Conservation (phyloP, 495 filamentous ascomycete genomes). For the Trichoderma reesei region DNA sequence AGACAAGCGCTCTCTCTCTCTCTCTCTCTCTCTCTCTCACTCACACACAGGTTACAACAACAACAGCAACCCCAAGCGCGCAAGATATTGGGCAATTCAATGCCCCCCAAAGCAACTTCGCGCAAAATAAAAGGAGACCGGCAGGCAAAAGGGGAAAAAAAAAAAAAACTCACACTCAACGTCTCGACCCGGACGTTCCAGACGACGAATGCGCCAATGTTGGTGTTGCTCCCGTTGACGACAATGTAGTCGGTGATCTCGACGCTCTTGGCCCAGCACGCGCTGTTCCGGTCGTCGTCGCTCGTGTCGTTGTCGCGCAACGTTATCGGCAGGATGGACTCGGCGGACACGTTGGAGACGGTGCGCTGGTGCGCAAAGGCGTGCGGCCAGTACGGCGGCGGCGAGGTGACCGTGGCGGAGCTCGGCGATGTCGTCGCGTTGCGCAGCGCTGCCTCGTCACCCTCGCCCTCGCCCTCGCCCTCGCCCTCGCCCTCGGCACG, state of each 20-base stretch:
- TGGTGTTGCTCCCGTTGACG: conserved; percentile 40
- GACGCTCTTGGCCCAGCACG: conserved; percentile 49
- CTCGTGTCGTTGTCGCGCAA: conserved; percentile 43
- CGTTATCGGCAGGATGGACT: conserved; percentile 39
- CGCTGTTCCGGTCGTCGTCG: conserved; percentile 37
- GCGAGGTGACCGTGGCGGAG: background rate
- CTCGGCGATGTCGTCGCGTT: background rate
- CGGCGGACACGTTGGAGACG: conserved; percentile 33
- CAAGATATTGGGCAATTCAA: background rate
- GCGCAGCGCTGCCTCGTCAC: background rate
- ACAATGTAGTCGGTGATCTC: conserved; percentile 40
- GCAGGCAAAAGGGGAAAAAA: background rate
- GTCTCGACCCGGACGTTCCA: conserved; percentile 48
- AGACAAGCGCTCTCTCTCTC: background rate
- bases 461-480: background rate
- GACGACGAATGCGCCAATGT: conserved; percentile 48
- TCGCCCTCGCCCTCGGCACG: background rate
- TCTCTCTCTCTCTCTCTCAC: background rate
- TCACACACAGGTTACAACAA: background rate
- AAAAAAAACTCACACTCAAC: conserved; percentile 26
- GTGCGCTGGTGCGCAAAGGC: conserved; percentile 16
- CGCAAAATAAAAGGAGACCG: too few relatives aligned
- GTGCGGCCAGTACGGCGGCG: conserved; percentile 7
- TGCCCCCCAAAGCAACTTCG: too few relatives aligned
- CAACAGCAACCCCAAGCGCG: background rate